Evolutionary conservation across 2,329 filamentous ascomycete species (phyloP).

Genomic region (Fusarium euwallaceae): DNA sequence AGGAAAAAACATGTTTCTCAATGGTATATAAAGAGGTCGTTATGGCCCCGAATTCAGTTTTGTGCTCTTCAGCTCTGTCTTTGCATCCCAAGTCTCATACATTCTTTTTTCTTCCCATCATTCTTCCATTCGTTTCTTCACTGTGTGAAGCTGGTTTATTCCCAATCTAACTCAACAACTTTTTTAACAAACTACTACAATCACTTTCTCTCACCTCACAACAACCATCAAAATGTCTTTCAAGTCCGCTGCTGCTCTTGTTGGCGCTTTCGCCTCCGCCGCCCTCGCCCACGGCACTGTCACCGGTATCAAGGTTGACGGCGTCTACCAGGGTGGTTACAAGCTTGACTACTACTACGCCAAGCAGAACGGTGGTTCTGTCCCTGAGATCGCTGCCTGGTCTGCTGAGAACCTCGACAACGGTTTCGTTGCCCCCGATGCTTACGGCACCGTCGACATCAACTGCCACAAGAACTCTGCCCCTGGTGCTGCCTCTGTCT

Average conservation of each 20-base stretch:
- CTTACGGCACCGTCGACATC: conserved; percentile 57
- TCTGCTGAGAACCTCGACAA: conserved; percentile 60
- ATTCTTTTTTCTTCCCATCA: conserved; percentile 21
- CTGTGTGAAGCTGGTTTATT: conserved; percentile 48
- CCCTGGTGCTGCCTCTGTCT: conserved; percentile 50
- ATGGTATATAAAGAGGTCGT: conserved; percentile 29
- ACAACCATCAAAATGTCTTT: conserved; percentile 32
- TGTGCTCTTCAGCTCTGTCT: conserved; percentile 33
- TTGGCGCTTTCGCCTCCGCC: conserved; percentile 40
- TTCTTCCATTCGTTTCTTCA: conserved; percentile 45
- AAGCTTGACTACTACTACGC: conserved; percentile 41
- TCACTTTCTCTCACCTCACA: background rate
- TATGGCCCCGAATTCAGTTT: background rate
- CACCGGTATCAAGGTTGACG: conserved; percentile 43
- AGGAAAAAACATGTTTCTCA: background rate
- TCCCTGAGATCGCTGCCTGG: conserved; percentile 54
- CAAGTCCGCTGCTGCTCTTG: conserved; percentile 33
- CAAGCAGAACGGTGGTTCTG: conserved; percentile 30
- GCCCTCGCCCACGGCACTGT: conserved; percentile 44
- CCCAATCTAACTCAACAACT: conserved; percentile 3
- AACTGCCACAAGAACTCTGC: conserved; percentile 60
- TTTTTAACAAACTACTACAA: background rate
- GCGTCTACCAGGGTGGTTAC: conserved; percentile 34
- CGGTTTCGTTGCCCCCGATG: conserved; percentile 62
- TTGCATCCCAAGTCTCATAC: conserved; percentile 29